Conservation (phyloP, 2,329 filamentous ascomycete species). For the Aspergillus quadrilineatus region DNA sequence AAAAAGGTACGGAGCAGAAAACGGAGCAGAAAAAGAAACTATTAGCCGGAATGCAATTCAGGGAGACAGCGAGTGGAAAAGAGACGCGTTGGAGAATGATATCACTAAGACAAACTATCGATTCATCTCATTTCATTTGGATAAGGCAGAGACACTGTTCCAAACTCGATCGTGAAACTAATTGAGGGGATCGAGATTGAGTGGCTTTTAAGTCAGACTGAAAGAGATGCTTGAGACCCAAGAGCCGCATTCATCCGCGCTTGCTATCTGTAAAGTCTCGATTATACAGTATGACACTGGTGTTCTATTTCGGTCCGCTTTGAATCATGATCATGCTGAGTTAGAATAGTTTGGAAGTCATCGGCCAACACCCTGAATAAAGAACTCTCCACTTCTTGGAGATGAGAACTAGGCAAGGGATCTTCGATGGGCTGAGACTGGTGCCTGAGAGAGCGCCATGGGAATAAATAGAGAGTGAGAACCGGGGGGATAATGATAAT, state of each 20-base stretch:
- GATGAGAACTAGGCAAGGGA: background rate
- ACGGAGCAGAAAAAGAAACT: background rate
- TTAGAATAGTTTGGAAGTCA: background rate
- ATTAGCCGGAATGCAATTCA: background rate
- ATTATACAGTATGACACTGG: background rate
- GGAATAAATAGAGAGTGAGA: background rate
- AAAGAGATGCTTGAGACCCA: background rate
- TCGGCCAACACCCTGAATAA: background rate
- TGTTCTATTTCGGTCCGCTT: background rate
- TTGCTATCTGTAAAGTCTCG: background rate
- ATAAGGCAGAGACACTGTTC: background rate
- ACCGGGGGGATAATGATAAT: background rate
- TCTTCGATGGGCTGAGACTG: conserved; percentile 1
- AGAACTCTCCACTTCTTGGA: background rate
- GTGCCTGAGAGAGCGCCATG: conserved; percentile 3
- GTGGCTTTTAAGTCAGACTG: background rate
- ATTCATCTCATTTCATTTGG: background rate
- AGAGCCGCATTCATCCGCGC: background rate
- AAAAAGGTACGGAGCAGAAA: background rate
- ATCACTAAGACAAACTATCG: background rate
- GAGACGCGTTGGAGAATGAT: background rate
- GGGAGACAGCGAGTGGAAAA: background rate
- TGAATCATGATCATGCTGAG: background rate
- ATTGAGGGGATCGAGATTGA: background rate
- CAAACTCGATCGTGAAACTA: background rate